Evolutionary conservation across 306 rosid species (phyloP).

Genomic region (Trifolium fragiferum): DNA sequence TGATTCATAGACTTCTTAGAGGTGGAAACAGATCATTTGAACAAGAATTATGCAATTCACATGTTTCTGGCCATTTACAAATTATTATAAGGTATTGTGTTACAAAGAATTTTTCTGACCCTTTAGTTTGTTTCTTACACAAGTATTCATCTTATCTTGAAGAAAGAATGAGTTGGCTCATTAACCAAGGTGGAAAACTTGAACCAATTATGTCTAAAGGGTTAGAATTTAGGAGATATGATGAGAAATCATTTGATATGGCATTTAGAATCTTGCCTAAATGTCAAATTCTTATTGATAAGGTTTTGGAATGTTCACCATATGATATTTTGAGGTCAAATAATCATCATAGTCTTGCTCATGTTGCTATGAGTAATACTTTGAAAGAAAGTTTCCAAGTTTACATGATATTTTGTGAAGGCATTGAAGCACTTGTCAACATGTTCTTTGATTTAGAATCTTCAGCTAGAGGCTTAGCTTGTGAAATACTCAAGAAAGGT

Average conservation of each 20-base stretch:
- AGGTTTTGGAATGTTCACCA: conserved; percentile 55
- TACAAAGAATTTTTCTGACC: conserved; percentile 41
- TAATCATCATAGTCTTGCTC: conserved; percentile 48
- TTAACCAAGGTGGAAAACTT: conserved; percentile 71
- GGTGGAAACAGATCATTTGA: conserved; percentile 66
- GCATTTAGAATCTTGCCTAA: conserved; percentile 59
- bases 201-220: conserved; percentile 59
- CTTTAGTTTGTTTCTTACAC: conserved; percentile 49
- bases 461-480: conserved; percentile 58
- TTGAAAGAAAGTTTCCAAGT: conserved; percentile 70
- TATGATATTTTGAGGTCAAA: conserved; percentile 44
- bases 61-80: conserved; percentile 60
- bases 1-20: conserved; percentile 64
- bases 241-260: conserved; percentile 61
- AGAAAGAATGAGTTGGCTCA: conserved; percentile 66
- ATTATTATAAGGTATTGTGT: conserved; percentile 42
- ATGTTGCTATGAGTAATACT: conserved; percentile 60
- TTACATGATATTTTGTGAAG: conserved; percentile 56
- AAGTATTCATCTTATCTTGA: conserved; percentile 58
- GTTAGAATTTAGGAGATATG: conserved; percentile 53
- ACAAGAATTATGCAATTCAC: conserved; percentile 54
- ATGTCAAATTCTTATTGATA: conserved; percentile 59
- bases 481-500: conserved; percentile 61
- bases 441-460: conserved; percentile 57
- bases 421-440: conserved; percentile 58